Evolutionary conservation across 1,139 yeast genomes (phyloP).

Genomic region (Suhomyces wounanorum): DNA sequence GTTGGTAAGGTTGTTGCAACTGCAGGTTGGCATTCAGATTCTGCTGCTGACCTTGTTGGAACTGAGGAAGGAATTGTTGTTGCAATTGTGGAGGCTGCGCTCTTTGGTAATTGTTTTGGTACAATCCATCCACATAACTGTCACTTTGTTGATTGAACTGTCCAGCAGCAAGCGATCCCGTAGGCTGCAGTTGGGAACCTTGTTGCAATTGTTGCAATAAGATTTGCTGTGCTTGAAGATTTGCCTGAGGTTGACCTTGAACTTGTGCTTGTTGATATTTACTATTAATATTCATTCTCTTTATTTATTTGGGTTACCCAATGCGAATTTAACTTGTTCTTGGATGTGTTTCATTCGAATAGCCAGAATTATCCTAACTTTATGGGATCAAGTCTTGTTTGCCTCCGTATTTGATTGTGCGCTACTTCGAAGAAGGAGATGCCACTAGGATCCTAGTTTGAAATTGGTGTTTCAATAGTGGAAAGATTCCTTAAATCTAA

Average conservation of each 20-base stretch:
- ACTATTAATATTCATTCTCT: conserved; percentile 30
- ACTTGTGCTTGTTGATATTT: conserved; percentile 37
- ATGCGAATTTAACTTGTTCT: conserved; percentile 4
- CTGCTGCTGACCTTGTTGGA: conserved; percentile 32
- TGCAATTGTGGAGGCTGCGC: conserved; percentile 30
- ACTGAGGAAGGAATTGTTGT: conserved; percentile 30
- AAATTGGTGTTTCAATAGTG: not conserved
- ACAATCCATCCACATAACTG: conserved; percentile 31
- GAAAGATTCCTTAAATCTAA: not conserved
- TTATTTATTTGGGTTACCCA: conserved; percentile 9
- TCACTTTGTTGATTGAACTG: conserved; percentile 29
- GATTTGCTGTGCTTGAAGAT: conserved; percentile 47
- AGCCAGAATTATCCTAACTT: not conserved
- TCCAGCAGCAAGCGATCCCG: conserved; percentile 18
- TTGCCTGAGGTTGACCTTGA: conserved; percentile 32
- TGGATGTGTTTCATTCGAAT: conserved; percentile 11
- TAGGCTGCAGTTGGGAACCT: conserved; percentile 27
- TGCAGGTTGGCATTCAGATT: conserved; percentile 23
- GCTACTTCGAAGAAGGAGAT: conserved; percentile 1
- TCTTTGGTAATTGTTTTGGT: conserved; percentile 32
- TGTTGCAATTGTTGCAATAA: conserved; percentile 49
- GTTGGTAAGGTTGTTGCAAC: conserved; percentile 23
- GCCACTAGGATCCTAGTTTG: conserved; percentile 2
- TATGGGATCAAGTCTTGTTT: conserved; percentile 2
- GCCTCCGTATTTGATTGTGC: conserved; percentile 7